Base-by-base conservation (phyloP, 176 grass and related monocot species). In the Bromus sterilis region DNA sequence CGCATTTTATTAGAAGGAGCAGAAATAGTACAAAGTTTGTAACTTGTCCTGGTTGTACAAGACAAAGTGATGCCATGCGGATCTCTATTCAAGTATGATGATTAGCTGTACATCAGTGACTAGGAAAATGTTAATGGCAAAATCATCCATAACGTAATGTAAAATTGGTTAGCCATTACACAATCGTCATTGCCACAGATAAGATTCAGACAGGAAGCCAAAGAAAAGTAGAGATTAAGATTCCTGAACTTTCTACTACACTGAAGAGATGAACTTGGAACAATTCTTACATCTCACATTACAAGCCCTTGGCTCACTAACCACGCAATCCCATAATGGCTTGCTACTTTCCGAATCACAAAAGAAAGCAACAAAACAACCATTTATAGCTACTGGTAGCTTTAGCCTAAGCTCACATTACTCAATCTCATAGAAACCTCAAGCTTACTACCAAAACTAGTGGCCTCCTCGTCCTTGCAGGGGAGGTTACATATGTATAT, bases 391-490 rank as follows among this genome's bases (percentile, higher is more conserved):
- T 86, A 53, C 58, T 68, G 40, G 49, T 86, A 83, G 59, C 48
- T 68, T 83, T 16, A 68, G 74, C 88, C 83, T 82, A 82, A 81
- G 74, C 59, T 75, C 66, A 86, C 67, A 79, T 75, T 56, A 62
- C 82, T 58, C 46, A 80, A 81, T 53, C 78, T 29, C 71, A 29
- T 36, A 75, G 57, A 85, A 74, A 86, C 42, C 65, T 58, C 61
- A 84, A 51, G 59, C 79, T 48, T 71, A 86, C 79, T 83, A 83
- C 59, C 66, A 83, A 86, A 86, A 86, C 88, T 75, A 90, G 12
- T 51, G 55, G 79, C 79, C 83, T 74, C 88, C 74, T 83, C 76
- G 4, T 23, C 49, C 29, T 67, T 53, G 74, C 23, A 68, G 60
- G 73, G 72, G 66, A 88, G 66, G 74, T 71, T 79, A 78, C 15